Base-by-base conservation (phyloP, 345 rosid genomes). In the Dovyalis caffra region DNA sequence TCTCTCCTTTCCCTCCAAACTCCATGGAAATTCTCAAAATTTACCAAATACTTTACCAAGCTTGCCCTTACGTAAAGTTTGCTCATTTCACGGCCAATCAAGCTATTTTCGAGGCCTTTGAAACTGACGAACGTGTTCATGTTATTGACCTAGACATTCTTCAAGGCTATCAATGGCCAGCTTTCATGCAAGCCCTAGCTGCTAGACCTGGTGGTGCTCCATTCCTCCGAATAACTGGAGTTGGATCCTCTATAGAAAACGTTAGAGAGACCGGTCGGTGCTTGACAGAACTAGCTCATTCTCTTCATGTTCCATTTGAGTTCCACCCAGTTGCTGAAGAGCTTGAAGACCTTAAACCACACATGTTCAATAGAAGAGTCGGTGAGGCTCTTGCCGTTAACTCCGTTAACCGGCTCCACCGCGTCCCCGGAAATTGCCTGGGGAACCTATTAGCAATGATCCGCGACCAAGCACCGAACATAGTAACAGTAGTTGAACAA, bases 101-200 rank as follows among this genome's bases (percentile, higher is more conserved):
- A 74, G 93, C 88, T 58, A 86, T 87, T 64, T 89, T 89, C 3
- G 91, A 87, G 74, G 91, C 93, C 4, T 86, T 87, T n/a, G 93
- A 89, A 80, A 77, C 87, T 7, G 93, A 89, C 74, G 91, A 86
- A 68, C 90, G 91, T n/a, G 93, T 87, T 38, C 93, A 89, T 60
- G 88, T 89, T 38, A 87, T 89, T 21, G 93, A 89, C 74, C 84
- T 89, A 8, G 91, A 89, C 75, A 89, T 89, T 74, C 88, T 79
- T 56, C 93, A 89, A 49, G 93, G 93, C 29, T 89, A 89, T 82
- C 93, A 89, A 57, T 89, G 93, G 93, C 93, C 93, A 8, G 93
- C 93, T 49, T 85, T 89, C 85, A 89, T 89, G 93, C 93, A 87
- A 80, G 93, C 91, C 61, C 80, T 89, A 9, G 90, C 90, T 12